phyloP scores from a whole-genome alignment of 2,329 filamentous ascomycete genomes.

The Sclerotinia subarctica region DNA sequence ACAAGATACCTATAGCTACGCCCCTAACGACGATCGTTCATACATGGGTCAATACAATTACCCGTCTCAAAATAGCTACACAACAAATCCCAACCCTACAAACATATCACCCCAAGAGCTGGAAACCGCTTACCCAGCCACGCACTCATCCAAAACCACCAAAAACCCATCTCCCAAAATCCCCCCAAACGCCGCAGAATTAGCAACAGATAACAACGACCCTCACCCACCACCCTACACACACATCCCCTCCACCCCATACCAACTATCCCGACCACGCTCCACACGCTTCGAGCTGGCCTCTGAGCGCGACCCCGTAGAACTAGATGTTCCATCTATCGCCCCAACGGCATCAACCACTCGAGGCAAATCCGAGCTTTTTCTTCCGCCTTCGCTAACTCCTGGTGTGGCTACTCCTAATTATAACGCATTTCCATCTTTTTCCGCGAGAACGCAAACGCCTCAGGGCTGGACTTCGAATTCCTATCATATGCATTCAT shows the following conservation, averaged over 20 bases:
- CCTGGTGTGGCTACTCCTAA: not conserved
- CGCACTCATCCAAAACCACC: not conserved
- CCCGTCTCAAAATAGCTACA: not conserved
- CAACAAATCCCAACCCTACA: not conserved
- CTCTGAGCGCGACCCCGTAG: slow-evolving; percentile 1
- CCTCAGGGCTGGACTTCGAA: not conserved
- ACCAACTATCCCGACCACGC: slow-evolving; percentile 1
- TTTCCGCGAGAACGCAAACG: not conserved
- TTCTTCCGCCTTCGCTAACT: not conserved
- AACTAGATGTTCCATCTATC: slow-evolving; percentile 4
- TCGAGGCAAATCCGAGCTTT: not conserved
- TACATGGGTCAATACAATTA: not conserved
- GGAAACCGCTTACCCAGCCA: slow-evolving; percentile 2
- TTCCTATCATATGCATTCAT: too few species aligned
- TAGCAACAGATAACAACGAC: slow-evolving; percentile 5
- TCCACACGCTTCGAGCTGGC: slow-evolving; percentile 10
- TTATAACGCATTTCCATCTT: too few species aligned
- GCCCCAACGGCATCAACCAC: not conserved
- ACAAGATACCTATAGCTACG: not conserved
- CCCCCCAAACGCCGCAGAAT: not conserved
- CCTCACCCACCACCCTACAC: not conserved
- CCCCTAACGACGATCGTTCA: not conserved
- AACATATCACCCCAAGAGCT: not conserved
- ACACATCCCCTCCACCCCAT: not conserved
- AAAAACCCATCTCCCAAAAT: not conserved